Evolutionary conservation across 768 basidiomycete genomes (phyloP), one percentile per base, ranked within the genome.

Genomic region (Lactarius deliciosus): DNA sequence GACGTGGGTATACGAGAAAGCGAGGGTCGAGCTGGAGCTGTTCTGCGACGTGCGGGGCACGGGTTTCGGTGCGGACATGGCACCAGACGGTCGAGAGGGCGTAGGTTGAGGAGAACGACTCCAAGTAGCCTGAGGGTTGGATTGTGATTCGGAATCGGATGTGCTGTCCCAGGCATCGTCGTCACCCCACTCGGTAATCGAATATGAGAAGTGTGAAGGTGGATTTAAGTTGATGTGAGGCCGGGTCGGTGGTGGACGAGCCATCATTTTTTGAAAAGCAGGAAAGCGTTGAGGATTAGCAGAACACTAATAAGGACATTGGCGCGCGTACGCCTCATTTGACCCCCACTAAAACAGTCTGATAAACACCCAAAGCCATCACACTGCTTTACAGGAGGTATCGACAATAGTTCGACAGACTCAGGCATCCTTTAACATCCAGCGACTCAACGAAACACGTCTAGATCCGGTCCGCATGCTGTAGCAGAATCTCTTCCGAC

Each of bases 121-220:
- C 70, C 70, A 69, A 55, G 41, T 32, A 20, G 68, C 40, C 20
- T 59, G 64, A 6, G 68, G 34, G 40, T 65, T 62, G n/a, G 70
- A 59, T 3, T 38, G 56, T 3, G 70, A 71, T 60, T 71, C 70
- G 56, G 71, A 74, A 64, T 77, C 76, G n/a, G 76, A 77, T 53
- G 71, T 69, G 53, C 73, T 74, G 63, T 76, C 76, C 76, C 76
- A 77, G 22, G 74, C 75, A 68, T 77, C 76, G 64, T 77, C 76
- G n/a, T 76, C 75, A 16, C 64, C 74, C 72, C 76, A 72, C 56
- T 75, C 75, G 13, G 67, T 57, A 28, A 30, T 60, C 43, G 71
- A 71, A 57, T 69, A 69, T 16, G 70, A 71, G 34, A 65, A 73
- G 43, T 63, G 63, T 7, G 64, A 43, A 28, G 72, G 47, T 13